Conservation (phyloP, 2,329 filamentous ascomycete genomes). For the Scedosporium apiospermum region DNA sequence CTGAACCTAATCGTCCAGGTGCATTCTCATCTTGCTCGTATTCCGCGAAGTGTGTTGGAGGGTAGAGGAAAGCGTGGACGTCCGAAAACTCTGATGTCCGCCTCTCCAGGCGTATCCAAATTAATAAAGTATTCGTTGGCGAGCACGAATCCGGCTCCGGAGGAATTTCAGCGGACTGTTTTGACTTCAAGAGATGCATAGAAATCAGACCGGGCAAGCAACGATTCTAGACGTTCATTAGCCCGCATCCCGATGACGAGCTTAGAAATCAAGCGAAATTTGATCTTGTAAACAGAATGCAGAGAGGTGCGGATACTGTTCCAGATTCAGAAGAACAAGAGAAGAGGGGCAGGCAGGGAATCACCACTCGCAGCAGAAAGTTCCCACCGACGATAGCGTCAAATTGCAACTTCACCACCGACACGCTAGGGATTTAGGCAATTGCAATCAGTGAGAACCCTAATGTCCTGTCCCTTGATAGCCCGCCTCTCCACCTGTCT, state of each 20-base stretch:
- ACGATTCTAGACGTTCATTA: neutral
- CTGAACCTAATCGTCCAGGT: too few relatives aligned
- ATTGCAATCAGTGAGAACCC: neutral
- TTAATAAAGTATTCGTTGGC: neutral
- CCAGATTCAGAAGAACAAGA: neutral
- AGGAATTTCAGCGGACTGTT: too few relatives aligned
- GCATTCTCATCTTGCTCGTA: too few relatives aligned
- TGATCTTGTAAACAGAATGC: neutral
- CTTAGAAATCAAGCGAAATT: neutral
- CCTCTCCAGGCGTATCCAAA: too few relatives aligned
- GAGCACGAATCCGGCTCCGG: neutral
- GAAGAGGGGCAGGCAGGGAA: neutral
- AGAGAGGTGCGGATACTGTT: neutral
- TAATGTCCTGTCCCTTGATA: neutral
- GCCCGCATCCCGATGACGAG: neutral
- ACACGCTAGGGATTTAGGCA: neutral
- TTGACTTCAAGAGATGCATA: neutral
- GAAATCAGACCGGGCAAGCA: neutral
- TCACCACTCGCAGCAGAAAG: neutral
- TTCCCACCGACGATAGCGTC: neutral
- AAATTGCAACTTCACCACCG: neutral
- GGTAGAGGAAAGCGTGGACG: too few relatives aligned
- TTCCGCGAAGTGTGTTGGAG: too few relatives aligned
- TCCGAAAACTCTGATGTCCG: too few relatives aligned
- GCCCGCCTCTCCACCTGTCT: neutral